Conservation (phyloP, 2,329 filamentous ascomycete species). For the Fusarium sp. region DNA sequence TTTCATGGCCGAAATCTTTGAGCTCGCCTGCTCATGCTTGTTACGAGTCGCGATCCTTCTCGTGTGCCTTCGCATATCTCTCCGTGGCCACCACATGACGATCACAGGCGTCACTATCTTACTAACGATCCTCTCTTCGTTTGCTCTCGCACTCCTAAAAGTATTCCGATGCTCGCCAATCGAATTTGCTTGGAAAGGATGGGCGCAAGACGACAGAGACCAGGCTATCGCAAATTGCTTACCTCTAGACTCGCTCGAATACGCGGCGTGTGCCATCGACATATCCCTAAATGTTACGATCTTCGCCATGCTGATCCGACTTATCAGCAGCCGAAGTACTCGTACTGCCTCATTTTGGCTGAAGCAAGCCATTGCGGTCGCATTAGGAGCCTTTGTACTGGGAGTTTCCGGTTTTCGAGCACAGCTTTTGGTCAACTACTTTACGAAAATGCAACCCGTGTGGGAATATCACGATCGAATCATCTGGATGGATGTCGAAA, state of each 20-base stretch:
- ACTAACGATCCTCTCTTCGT: constrained; percentile 53
- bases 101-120: constrained; percentile 53
- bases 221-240: constrained; percentile 36
- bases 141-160: constrained; percentile 54
- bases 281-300: constrained; percentile 62
- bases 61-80: constrained; percentile 57
- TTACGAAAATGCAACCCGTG: constrained; percentile 56
- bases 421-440: constrained; percentile 49
- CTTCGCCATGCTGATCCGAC: constrained; percentile 58
- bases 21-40: constrained; percentile 56
- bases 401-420: constrained; percentile 55
- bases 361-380: constrained; percentile 60
- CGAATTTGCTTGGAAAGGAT: constrained; percentile 53
- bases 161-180: constrained; percentile 59
- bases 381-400: constrained; percentile 58
- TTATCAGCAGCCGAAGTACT: constrained; percentile 56
- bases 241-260: constrained; percentile 52
- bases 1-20: constrained; percentile 52
- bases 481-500: constrained; percentile 61
- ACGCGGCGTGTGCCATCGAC: constrained; percentile 60
- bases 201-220: constrained; percentile 28
- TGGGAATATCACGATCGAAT: constrained; percentile 59
- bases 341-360: constrained; percentile 59
- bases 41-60: constrained; percentile 57
- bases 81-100: constrained; percentile 52